Conservation (phyloP, 352 stramenopile species). For the Globisporangium emineosum region DNA sequence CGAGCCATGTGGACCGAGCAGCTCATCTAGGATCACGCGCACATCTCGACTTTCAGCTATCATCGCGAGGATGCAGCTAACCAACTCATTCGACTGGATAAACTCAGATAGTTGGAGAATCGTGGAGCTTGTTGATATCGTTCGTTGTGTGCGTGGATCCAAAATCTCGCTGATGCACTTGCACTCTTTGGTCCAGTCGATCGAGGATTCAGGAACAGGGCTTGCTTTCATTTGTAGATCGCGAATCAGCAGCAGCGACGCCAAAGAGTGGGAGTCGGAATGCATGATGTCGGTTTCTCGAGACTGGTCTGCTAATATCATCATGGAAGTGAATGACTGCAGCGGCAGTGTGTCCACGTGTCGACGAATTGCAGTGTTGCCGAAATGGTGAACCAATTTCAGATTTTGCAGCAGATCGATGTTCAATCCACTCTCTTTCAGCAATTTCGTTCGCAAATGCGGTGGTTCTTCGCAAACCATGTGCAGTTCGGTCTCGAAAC, state of each 20-base stretch:
- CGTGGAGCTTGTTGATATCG: conserved; percentile 68
- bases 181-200: conserved; percentile 31
- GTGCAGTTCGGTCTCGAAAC: conserved; percentile 60
- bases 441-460: conserved; percentile 56
- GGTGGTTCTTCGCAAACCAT: conserved; percentile 78
- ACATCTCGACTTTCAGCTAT: conserved; percentile 86
- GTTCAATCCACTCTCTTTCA: conserved; percentile 61
- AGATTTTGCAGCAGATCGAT: conserved; percentile 49
- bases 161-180: conserved; percentile 87
- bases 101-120: conserved; percentile 83
- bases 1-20: conserved; percentile 62
- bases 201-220: background rate
- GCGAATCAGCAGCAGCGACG: conserved; percentile 80
- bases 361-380: conserved; percentile 77
- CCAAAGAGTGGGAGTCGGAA: conserved; percentile 85
- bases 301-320: conserved; percentile 78
- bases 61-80: conserved; percentile 85
- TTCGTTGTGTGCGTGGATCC: conserved; percentile 81
- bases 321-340: conserved; percentile 72
- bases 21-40: conserved; percentile 72
- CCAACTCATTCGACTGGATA: conserved; percentile 87
- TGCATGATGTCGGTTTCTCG: conserved; percentile 79
- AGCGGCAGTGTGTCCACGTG: conserved; percentile 64
- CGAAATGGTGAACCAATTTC: conserved; percentile 59
- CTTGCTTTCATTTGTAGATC: conserved; percentile 50